These are phyloP conservation scores for Eucalyptus marginata DNA, from an alignment of 345 rosid genomes.

Conservation along the genomic window DNA sequence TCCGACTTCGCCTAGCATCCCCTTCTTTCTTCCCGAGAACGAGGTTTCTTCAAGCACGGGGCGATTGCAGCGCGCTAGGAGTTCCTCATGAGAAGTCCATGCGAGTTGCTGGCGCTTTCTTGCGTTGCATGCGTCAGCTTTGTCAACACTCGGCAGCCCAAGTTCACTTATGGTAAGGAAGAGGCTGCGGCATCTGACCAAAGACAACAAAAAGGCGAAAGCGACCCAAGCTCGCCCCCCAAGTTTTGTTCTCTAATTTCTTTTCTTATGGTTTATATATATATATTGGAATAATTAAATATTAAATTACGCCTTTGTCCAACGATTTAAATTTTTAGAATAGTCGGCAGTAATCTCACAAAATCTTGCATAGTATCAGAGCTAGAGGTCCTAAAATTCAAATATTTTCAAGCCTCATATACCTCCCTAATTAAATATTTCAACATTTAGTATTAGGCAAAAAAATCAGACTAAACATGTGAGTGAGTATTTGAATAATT, in stretches of 20 bases:
- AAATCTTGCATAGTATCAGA: rapidly evolving
- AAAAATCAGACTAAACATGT: rapidly evolving
- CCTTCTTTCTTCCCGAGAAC: background rate
- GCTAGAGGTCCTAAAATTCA: rapidly evolving
- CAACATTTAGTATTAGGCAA: too few species aligned
- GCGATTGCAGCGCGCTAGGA: background rate
- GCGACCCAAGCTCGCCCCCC: background rate
- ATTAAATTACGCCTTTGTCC: rapidly evolving
- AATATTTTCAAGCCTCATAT: rapidly evolving
- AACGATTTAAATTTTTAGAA: too few species aligned
- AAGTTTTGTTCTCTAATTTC: background rate
- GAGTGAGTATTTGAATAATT: too few species aligned
- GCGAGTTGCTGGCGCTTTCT: too few species aligned
- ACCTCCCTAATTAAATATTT: too few species aligned
- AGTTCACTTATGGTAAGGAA: background rate
- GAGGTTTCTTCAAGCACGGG: background rate
- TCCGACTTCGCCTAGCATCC: background rate
- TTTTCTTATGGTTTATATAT: background rate
- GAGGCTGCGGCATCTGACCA: background rate
- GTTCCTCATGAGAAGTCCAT: background rate
- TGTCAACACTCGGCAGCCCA: background rate
- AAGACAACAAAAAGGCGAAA: too few species aligned
- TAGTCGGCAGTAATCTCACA: rapidly evolving
- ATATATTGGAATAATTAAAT: too few species aligned
- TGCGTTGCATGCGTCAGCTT: too few species aligned